Base-by-base conservation (phyloP, 2,329 filamentous ascomycete genomes). In the Triangularia verruculosa region DNA sequence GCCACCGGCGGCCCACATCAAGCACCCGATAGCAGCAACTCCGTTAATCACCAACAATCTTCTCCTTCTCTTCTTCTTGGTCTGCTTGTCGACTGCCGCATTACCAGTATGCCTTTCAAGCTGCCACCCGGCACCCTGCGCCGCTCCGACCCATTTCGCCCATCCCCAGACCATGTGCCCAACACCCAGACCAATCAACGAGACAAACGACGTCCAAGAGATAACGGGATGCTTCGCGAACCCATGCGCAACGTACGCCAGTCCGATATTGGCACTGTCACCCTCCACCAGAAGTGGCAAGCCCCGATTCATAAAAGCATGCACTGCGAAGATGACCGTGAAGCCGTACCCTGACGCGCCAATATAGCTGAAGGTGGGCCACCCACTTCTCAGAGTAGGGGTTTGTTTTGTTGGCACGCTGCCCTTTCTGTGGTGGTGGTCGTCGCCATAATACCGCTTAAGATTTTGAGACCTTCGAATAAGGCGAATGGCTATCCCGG, bases 101-200 rank as follows among this genome's bases (percentile, higher is more conserved):
- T 76, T 73, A 70, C 77, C 74, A 78, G 72, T 76, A 1, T 63
- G 65, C 30, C 68, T 59, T 79, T 73, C 80, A 73, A 70, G 76
- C 74, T 70, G 79, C 78, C 75, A 86, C 70, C 75, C 83, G 67
- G 79, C 80, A 1, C 82, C 80, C 20, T 89, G 88, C 58, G 87
- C 82, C 55, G 84, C 79, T 0, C 87, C 87, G 64, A 93, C 78
- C 90, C 92, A 97, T 75, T 86, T 89, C n/a, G 92, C 91, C 77
- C 87, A 86, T 2, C 93, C 93, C 86, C 92, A 96, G 7, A 91
- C 85, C 74, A 93, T 87, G 78, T 97, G 93, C 64, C 88, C 91
- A 24, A 85, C 87, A 0, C 87, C 90, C 0, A 89, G 77, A 15
- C 79, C 79, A 6, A 97, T 79, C 57, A 97, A 80, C 1, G 87